A percentile compares a stretch with the other conserved stretches of the same genome.
These are phyloP conservation scores for Catharanthus roseus DNA, from an alignment of 257 asterid species.

Conservation along the genomic window DNA sequence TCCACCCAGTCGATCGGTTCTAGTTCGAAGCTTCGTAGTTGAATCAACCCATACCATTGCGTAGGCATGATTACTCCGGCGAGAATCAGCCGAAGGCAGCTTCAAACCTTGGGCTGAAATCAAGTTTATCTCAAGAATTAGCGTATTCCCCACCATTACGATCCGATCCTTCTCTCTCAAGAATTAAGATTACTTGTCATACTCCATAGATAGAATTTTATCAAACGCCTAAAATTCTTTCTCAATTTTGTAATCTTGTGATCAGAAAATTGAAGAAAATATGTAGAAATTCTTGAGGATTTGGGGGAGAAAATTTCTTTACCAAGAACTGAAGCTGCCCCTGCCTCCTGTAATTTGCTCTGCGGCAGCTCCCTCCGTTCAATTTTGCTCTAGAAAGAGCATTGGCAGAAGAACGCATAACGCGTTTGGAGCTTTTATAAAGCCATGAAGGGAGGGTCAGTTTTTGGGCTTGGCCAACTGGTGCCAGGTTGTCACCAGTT, in stretches of 20 bases:
- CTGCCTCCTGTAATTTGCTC: no score
- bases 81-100: slow-evolving; percentile 51
- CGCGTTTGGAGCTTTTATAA: no score
- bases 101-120: slow-evolving; percentile 91
- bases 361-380: not conserved
- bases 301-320: not conserved
- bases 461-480: not conserved
- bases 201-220: slow-evolving; percentile 1
- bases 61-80: slow-evolving; percentile 64
- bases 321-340: not conserved
- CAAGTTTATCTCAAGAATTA: slow-evolving; percentile 75
- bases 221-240: not conserved
- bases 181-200: slow-evolving; percentile 4
- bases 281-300: not conserved
- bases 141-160: slow-evolving; percentile 29
- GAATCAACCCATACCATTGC: slow-evolving; percentile 73
- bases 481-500: not conserved
- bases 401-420: no score
- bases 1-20: slow-evolving; percentile 54
- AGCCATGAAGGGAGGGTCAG: no score
- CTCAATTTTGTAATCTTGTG: not conserved
- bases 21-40: slow-evolving; percentile 64
- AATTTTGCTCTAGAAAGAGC: not conserved
- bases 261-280: not conserved
- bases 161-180: slow-evolving; percentile 11